These are phyloP conservation scores for Canavalia gladiata DNA, from an alignment of 306 rosid genomes.

Conservation along the genomic window DNA sequence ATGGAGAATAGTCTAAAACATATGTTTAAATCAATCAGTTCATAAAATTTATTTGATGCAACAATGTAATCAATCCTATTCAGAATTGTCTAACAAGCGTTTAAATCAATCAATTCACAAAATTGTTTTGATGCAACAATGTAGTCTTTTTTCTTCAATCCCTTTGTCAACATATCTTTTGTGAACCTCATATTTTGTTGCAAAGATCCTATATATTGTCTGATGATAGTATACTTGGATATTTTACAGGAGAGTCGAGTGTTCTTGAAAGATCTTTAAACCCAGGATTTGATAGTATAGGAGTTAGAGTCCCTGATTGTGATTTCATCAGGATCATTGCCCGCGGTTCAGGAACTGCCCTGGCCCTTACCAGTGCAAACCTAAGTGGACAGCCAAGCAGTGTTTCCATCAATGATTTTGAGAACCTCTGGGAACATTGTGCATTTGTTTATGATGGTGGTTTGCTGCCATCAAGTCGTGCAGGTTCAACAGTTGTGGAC, in stretches of 20 bases:
- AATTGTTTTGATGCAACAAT: slow-evolving; percentile 10
- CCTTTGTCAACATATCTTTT: slow-evolving; percentile 29
- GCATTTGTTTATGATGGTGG: slow-evolving; percentile 87
- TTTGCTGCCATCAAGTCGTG: slow-evolving; percentile 84
- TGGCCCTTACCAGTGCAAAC: slow-evolving; percentile 97
- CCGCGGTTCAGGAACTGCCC: slow-evolving; percentile 74
- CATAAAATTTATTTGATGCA: slow-evolving; percentile 1
- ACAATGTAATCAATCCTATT: background rate
- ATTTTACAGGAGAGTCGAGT: slow-evolving; percentile 82
- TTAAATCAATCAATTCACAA: background rate
- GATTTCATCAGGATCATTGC: slow-evolving; percentile 83
- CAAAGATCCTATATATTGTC: slow-evolving; percentile 27
- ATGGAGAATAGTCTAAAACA: background rate
- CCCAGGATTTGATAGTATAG: slow-evolving; percentile 89
- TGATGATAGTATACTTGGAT: slow-evolving; percentile 44
- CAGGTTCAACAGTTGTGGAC: slow-evolving; percentile 91
- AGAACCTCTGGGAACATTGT: slow-evolving; percentile 85
- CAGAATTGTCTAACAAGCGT: background rate
- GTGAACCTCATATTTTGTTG: background rate
- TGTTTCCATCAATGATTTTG: slow-evolving; percentile 78
- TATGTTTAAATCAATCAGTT: slow-evolving; percentile 3
- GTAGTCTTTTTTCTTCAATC: slow-evolving; percentile 2
- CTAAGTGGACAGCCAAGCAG: slow-evolving; percentile 91
- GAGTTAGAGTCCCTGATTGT: slow-evolving; percentile 89
- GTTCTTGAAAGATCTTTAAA: slow-evolving; percentile 85